Base-by-base conservation (phyloP, 345 rosid species). In the Rubroshorea leprosula region DNA sequence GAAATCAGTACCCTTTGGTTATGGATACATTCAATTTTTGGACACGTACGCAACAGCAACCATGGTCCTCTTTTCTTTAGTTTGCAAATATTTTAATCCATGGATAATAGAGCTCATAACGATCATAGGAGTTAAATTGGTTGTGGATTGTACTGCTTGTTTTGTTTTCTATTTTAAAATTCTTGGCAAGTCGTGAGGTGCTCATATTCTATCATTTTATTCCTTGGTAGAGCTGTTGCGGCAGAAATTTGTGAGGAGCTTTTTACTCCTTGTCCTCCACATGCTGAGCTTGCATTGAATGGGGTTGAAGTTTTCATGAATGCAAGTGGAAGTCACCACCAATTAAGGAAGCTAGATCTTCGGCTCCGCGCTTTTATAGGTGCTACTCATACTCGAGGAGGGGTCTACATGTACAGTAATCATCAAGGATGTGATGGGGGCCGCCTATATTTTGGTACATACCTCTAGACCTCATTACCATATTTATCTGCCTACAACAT, bases 381-480 rank as follows among this genome's bases (percentile, higher is more conserved):
- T 31, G 94, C 90, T 57, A 93, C 97, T 70, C 80, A 82, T 52
- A 60, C 74, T 55, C 91, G 89, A 4, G 99, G 99, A 67, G 96
- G 99, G 39, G 90, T 93, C 58, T 93, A 93, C 73, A 78, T 93
- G 83, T 93, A 93, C 72, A 89, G 99, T 68, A 93, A 93, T 77
- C 99, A 87, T 4, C 94, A 90, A 66, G 99, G 99, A 61, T 93
- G 99, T 55, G 99, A 93, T 78, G 99, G 99, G 39, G 72, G 90
- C 56, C 90, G 96, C 62, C 82, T 89, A 48, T 93, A 93, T 73
- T 89, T 83, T 51, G 99, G 97, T 93, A 74, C 44, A 48, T 49
- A 43, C 12, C 16, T 60, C 27, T 8, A 60, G 48, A 19, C 16
- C 48, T 23, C 31, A 35, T 26, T 20, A 60, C 29, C 12, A 12